phyloP scores from a whole-genome alignment of 2,329 filamentous ascomycete species.

The Phaeophleospora eucalypticola region DNA sequence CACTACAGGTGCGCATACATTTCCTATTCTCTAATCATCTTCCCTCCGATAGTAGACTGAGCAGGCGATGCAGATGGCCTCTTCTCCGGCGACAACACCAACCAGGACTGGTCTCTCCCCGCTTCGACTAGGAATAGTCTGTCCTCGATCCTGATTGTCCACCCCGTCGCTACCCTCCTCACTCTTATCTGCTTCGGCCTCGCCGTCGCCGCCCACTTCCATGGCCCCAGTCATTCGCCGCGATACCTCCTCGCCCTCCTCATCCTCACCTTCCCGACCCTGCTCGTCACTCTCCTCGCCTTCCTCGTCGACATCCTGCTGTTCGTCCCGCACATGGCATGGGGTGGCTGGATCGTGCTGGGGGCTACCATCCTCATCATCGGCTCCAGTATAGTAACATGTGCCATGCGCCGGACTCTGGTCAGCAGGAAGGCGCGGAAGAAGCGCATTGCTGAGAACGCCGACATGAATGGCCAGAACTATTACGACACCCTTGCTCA shows the following conservation, averaged over 20 bases:
- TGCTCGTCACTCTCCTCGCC: slow-evolving; percentile 76
- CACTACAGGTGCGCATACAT: slow-evolving; percentile 61
- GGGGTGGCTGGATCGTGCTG: slow-evolving; percentile 91
- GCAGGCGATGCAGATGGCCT: slow-evolving; percentile 40
- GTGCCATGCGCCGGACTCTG: slow-evolving; percentile 88
- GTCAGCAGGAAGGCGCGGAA: slow-evolving; percentile 90
- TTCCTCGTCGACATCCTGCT: slow-evolving; percentile 92
- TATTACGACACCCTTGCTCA: slow-evolving; percentile 60
- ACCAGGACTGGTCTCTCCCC: slow-evolving; percentile 56
- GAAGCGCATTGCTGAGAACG: slow-evolving; percentile 85
- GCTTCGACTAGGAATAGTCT: slow-evolving; percentile 65
- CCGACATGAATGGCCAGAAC: slow-evolving; percentile 94
- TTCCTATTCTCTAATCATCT: background rate
- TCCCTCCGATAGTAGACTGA: no score
- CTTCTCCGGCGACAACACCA: slow-evolving; percentile 40
- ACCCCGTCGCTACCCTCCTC: slow-evolving; percentile 83
- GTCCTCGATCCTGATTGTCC: slow-evolving; percentile 86
- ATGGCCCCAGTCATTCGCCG: slow-evolving; percentile 81
- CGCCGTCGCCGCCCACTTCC: slow-evolving; percentile 77
- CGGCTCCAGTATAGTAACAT: slow-evolving; percentile 78
- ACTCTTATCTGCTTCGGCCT: slow-evolving; percentile 81
- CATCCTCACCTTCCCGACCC: slow-evolving; percentile 79
- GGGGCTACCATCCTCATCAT: slow-evolving; percentile 83
- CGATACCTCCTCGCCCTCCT: slow-evolving; percentile 81
- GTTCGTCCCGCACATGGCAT: slow-evolving; percentile 88